Percentiles rank a stretch among this genome's conserved stretches.
phyloP scores from a whole-genome alignment of 768 basidiomycete genomes.

The Pholiota microspora region DNA sequence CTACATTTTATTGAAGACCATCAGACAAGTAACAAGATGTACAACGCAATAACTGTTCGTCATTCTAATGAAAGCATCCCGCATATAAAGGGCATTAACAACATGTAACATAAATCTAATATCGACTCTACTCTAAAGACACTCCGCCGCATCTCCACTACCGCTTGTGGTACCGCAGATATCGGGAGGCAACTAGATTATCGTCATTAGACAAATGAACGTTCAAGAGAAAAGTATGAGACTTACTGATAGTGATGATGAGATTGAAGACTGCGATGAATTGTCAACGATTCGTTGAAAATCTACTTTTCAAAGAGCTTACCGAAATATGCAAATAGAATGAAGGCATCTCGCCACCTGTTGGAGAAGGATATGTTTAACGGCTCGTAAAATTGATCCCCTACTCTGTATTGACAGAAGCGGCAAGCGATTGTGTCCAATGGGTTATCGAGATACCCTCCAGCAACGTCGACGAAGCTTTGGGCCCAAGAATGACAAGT shows the following conservation, averaged over 20 bases:
- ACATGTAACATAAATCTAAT: background rate
- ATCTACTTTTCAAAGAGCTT: slow-evolving; percentile 17
- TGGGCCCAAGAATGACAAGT: slow-evolving; percentile 71
- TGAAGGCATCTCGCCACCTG: slow-evolving; percentile 70
- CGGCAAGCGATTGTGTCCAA: slow-evolving; percentile 58
- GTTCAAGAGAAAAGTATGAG: background rate
- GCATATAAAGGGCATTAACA: background rate
- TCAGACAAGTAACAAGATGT: too few species aligned
- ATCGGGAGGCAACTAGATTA: slow-evolving; percentile 58
- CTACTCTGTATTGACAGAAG: slow-evolving; percentile 69
- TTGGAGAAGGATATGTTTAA: slow-evolving; percentile 62
- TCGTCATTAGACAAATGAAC: background rate
- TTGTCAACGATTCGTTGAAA: background rate
- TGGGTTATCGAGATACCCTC: slow-evolving; percentile 75
- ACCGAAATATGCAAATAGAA: slow-evolving; percentile 63
- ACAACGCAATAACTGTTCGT: too few species aligned
- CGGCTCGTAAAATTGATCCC: slow-evolving; percentile 69
- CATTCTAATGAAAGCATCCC: too few species aligned
- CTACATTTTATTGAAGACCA: too few species aligned
- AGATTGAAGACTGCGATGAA: slow-evolving; percentile 61
- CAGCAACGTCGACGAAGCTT: slow-evolving; percentile 57
- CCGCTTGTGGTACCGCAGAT: slow-evolving; percentile 69
- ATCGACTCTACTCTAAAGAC: background rate
- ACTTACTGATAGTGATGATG: slow-evolving; percentile 48
- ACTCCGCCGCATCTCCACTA: slow-evolving; percentile 21